Evolutionary conservation across 371 early-diverging fungal genomes (phyloP).

Genomic region (Haplosporangium sp.): DNA sequence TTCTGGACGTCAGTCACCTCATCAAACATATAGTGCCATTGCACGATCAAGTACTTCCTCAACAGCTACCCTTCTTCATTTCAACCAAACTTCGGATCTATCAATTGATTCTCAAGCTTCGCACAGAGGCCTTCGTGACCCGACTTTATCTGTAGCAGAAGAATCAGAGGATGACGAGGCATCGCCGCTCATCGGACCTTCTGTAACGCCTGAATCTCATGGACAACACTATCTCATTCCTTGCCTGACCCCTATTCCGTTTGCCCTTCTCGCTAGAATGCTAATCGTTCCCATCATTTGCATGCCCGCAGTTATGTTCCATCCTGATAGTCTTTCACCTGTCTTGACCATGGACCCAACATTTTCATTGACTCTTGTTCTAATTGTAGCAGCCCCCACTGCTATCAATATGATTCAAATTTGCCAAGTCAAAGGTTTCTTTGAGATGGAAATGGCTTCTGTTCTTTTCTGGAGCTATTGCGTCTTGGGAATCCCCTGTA

Average conservation of each 20-base stretch:
- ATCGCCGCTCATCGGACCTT: neutral
- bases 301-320: conserved; percentile 60
- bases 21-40: neutral
- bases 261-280: conserved; percentile 65
- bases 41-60: conserved; percentile 35
- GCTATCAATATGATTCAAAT: conserved; percentile 72
- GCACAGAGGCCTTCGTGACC: neutral
- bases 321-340: conserved; percentile 57
- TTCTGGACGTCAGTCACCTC: neutral
- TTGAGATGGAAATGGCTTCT: conserved; percentile 70
- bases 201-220: neutral
- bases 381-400: conserved; percentile 68
- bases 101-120: neutral
- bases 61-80: conserved; percentile 37
- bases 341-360: conserved; percentile 67
- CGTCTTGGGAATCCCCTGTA: conserved; percentile 65
- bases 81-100: conserved; percentile 8
- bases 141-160: conserved; percentile 5
- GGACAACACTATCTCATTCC: conserved; percentile 11
- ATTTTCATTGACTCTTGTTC: conserved; percentile 63
- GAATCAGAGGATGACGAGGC: conserved; percentile 13
- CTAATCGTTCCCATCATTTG: conserved; percentile 62
- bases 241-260: conserved; percentile 53
- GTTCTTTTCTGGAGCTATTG: conserved; percentile 75
- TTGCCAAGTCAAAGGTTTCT: conserved; percentile 67